A percentile compares a stretch with the other conserved stretches of the same genome.
These are phyloP conservation scores for Cenococcum geophilum DNA, from an alignment of 495 filamentous ascomycete genomes.

Conservation along the genomic window DNA sequence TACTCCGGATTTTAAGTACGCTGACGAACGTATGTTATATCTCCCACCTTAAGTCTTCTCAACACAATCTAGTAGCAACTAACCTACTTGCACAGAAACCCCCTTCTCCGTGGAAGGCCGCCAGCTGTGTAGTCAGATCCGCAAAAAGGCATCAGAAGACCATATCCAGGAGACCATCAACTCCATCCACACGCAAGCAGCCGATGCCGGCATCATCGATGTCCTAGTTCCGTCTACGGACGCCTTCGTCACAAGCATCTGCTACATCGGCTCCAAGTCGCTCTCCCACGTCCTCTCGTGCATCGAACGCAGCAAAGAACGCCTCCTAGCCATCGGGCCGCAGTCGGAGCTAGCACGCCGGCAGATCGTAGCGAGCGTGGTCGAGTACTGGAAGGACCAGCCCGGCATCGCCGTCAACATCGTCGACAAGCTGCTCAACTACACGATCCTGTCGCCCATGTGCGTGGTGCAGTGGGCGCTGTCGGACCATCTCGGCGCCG, in stretches of 20 bases:
- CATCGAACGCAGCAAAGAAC: conserved; percentile 93
- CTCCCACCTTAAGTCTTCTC: too few relatives aligned
- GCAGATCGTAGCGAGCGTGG: conserved; percentile 85
- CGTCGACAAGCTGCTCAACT: conserved; percentile 95
- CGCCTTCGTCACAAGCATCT: conserved; percentile 86
- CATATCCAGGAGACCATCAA: conserved; percentile 73
- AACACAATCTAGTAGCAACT: not conserved
- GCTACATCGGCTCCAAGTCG: conserved; percentile 87
- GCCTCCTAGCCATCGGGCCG: conserved; percentile 69
- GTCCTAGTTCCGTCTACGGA: conserved; percentile 79
- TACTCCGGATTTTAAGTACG: conserved; percentile 88
- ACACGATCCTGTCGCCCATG: conserved; percentile 79
- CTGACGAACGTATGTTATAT: conserved; percentile 58
- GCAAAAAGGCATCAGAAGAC: conserved; percentile 73
- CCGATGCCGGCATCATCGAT: conserved; percentile 57
- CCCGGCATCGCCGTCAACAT: conserved; percentile 90
- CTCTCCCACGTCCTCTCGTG: conserved; percentile 92
- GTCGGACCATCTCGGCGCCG: conserved; percentile 54
- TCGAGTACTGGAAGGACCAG: conserved; percentile 89
- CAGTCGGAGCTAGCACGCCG: conserved; percentile 64
- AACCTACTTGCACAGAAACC: conserved; percentile 47
- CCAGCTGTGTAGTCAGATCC: conserved; percentile 70
- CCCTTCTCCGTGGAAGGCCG: conserved; percentile 76
- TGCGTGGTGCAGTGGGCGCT: conserved; percentile 87
- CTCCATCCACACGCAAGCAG: conserved; percentile 68